These are phyloP conservation scores for Talaromyces thailandensis DNA, from an alignment of 495 filamentous ascomycete genomes.

Conservation along the genomic window DNA sequence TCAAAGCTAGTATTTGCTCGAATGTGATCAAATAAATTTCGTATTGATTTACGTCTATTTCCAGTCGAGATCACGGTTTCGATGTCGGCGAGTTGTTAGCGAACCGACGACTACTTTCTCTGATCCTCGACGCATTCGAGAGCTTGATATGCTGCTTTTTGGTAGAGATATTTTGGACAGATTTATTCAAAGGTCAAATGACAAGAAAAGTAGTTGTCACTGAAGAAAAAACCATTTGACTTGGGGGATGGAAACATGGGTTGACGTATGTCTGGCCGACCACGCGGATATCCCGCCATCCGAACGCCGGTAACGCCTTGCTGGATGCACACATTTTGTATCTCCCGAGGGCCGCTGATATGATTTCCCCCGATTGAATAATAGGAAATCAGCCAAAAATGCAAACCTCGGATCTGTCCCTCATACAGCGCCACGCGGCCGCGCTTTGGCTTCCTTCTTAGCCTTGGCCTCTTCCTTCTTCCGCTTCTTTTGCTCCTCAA, in stretches of 20 bases:
- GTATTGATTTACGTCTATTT: background rate
- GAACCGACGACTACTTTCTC: background rate
- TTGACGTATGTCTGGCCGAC: background rate
- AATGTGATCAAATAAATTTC: background rate
- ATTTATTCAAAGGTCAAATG: background rate
- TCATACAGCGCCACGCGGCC: conserved; percentile 64
- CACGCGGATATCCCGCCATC: background rate
- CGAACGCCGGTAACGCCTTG: background rate
- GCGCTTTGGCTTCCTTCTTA: conserved; percentile 84
- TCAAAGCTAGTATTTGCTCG: background rate
- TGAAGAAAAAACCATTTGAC: background rate
- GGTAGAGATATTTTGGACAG: background rate
- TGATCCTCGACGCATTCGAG: background rate
- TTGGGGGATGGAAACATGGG: background rate
- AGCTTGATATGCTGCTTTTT: background rate
- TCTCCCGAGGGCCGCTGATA: too few relatives aligned
- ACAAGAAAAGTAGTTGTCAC: background rate
- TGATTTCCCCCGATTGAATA: too few relatives aligned
- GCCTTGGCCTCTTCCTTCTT: conserved; percentile 76
- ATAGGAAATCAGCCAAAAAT: background rate
- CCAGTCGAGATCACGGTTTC: background rate
- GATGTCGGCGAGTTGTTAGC: background rate
- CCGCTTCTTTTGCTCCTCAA: conserved; percentile 86
- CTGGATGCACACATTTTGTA: background rate
- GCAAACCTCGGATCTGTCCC: background rate